Evolutionary conservation across 768 basidiomycete genomes (phyloP), one percentile per base, ranked within the genome.

Genomic region (Boletus huronensis): DNA sequence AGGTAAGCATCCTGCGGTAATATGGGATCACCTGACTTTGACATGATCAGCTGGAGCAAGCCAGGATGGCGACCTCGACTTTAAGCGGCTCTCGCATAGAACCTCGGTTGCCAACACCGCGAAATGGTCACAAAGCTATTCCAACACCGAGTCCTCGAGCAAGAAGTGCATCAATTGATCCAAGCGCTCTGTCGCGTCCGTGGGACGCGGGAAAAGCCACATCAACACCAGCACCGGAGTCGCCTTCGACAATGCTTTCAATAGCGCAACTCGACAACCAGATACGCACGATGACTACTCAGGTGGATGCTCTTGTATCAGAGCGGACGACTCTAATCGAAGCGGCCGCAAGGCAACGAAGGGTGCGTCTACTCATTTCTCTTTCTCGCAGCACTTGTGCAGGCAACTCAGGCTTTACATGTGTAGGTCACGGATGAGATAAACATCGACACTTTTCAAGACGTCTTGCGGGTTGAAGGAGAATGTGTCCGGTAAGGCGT

Each of bases 401-500:
- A 21, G 6, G 19, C 3, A 40, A 21, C 34, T 44, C 10, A 29
- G 32, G 5, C 5, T 17, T 17, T 29, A 19, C 2, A 19, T 39
- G 4, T 47, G n/a, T 19, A 68, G 67, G 53, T 42, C 39, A 60
- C 53, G 5, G 61, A 64, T 19, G 55, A 54, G 16, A 52, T 55
- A 3, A 60, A 58, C 25, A 28, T 58, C 8, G 57, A 64, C 32
- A 28, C 31, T 23, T 69, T 70, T 19, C 64, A 53, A 53, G 59
- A 63, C n/a, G 25, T 70, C 39, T 40, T 70, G 43, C 52, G 56
- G 5, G 59, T 73, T 4, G 72, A 75, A 57, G 62, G 60, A 3
- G 75, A 75, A 58, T 75, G 76, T 31, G 52, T 72, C 35, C 60
- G 64, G 75, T 77, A 55, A 58, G 68, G 36, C 10, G 5, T 38